Evolutionary conservation across 2,329 filamentous ascomycete species (phyloP), one percentile per base, ranked within the genome.

Genomic region (Colletotrichum nymphaeae): DNA sequence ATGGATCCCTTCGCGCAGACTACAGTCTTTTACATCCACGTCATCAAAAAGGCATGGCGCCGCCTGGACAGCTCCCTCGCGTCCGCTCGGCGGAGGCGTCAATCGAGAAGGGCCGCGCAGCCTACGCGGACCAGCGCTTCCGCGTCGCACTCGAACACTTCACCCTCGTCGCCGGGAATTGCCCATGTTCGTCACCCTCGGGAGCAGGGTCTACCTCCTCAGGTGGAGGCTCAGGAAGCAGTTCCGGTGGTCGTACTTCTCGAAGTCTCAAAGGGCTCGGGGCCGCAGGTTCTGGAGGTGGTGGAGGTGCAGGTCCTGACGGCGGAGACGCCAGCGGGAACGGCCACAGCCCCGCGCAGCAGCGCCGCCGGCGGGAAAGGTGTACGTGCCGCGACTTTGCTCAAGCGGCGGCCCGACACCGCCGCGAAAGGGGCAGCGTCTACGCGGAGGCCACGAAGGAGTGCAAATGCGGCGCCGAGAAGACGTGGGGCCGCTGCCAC

Each of bases 391-490:
- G 85, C 72, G 76, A 84, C 69, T 85, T 81, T 55, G 32, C 66
- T 8, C 55, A 62, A 35, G 70, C 70, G 22, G 67, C 60, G n/a
- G 80, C 83, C 56, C 77, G 78, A 28, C 77, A 82, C 12, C 82
- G 79, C 3, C 67, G 64, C 1, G 77, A 81, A 35, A 77, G 78
- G 35, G 81, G 79, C 12, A 83, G 81, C n/a, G 82, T 86, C 28
- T 85, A 84, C 74, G 77, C 82, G 3, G 84, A 85, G 75, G 84
- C 83, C 59, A 84, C 84, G 80, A 81, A 83, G 66, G 81, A 78
- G 11, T 86, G 84, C 75, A 76, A 69, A 4, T 86, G 84, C 69
- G 65, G 72, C 3, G 81, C 82, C 6, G 80, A 81, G 14, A 82
- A 78, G 56, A 82, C 74, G 2, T 85, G 84, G 72, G 81, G 79